phyloP scores from a whole-genome alignment of 2,329 filamentous ascomycete species.

The Aureobasidium leucospermi region DNA sequence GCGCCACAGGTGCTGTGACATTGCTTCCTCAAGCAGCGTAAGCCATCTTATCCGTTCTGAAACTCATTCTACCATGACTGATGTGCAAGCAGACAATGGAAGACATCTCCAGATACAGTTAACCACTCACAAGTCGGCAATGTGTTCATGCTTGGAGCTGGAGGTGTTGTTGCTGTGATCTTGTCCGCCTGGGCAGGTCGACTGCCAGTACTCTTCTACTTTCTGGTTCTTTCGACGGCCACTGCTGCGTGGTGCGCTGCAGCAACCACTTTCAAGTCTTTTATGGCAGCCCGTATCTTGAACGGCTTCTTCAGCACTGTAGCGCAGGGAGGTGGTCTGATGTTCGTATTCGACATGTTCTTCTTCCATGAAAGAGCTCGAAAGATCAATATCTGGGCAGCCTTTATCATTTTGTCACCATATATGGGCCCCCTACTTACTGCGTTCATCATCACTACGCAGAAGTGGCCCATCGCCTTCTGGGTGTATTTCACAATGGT shows the following conservation, averaged over 20 bases:
- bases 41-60: not conserved
- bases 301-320: conserved; percentile 40
- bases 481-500: conserved; percentile 40
- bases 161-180: conserved; percentile 35
- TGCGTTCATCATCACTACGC: conserved; percentile 42
- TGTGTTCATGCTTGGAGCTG: conserved; percentile 38
- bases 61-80: conserved; percentile 1
- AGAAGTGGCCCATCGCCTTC: conserved; percentile 40
- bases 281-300: conserved; percentile 36
- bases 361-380: conserved; percentile 49
- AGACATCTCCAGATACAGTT: conserved; percentile 31
- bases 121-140: conserved; percentile 36
- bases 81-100: conserved; percentile 23
- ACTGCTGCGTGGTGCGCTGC: conserved; percentile 35
- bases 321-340: conserved; percentile 35
- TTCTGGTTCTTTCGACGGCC: conserved; percentile 28
- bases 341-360: conserved; percentile 50
- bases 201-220: conserved; percentile 37
- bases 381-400: conserved; percentile 33
- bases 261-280: conserved; percentile 31
- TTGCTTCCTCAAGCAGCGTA: conserved; percentile 32
- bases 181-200: conserved; percentile 38
- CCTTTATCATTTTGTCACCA: conserved; percentile 33
- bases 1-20: conserved; percentile 34
- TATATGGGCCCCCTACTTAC: conserved; percentile 35